phyloP scores from a whole-genome alignment of 768 basidiomycete species.

The Boletellus emodensis region DNA sequence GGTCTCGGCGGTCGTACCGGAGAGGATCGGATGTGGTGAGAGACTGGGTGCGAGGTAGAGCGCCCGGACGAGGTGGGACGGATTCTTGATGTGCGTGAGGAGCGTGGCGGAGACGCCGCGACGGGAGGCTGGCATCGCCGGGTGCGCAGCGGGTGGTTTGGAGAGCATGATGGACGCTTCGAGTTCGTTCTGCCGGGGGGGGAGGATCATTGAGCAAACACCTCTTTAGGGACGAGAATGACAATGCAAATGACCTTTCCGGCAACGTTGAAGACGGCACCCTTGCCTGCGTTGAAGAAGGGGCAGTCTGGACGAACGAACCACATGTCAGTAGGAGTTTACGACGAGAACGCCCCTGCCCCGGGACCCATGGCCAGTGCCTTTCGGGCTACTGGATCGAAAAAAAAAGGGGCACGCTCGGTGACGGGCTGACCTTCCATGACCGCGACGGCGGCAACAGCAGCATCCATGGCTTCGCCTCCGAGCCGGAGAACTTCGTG shows the following conservation, averaged over 20 bases:
- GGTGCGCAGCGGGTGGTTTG: conserved; percentile 64
- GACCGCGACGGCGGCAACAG: conserved; percentile 64
- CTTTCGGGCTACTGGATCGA: too few species aligned
- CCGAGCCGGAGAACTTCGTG: conserved; percentile 58
- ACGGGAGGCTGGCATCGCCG: conserved; percentile 52
- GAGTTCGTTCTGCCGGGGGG: conserved; percentile 79
- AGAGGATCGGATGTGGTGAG: conserved; percentile 69
- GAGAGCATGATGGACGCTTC: conserved; percentile 82
- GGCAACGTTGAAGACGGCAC: conserved; percentile 76
- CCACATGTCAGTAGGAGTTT: too few species aligned
- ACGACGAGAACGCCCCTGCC: too few species aligned
- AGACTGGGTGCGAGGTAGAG: conserved; percentile 64
- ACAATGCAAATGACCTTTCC: conserved; percentile 53
- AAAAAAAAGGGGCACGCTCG: too few species aligned
- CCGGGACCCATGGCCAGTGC: too few species aligned
- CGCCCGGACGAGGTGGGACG: conserved; percentile 63
- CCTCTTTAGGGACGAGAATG: too few species aligned
- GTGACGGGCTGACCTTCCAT: conserved; percentile 57
- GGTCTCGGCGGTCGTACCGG: conserved; percentile 59
- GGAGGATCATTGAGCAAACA: too few species aligned
- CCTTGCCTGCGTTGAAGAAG: conserved; percentile 76
- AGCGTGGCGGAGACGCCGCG: conserved; percentile 65
- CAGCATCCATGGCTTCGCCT: conserved; percentile 82
- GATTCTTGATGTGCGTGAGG: conserved; percentile 64
- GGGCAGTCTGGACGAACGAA: conserved; percentile 51